phyloP scores from a whole-genome alignment of 768 basidiomycete genomes.

The Cystofilobasidium ferigula region DNA sequence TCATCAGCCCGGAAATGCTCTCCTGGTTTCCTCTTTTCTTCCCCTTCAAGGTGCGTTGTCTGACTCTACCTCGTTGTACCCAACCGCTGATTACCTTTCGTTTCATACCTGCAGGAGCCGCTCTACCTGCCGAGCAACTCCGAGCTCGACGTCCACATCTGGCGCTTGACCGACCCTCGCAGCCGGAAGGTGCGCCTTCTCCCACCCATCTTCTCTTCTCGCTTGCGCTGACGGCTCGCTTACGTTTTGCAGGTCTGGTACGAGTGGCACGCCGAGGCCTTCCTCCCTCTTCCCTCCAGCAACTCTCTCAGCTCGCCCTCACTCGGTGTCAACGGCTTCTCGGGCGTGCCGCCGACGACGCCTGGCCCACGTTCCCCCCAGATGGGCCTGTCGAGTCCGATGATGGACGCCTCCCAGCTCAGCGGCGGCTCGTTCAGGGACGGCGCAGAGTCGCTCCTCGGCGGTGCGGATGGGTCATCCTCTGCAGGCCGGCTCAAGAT shows the following conservation, averaged over 20 bases:
- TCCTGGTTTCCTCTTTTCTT: slow-evolving; percentile 99
- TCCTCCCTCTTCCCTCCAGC: slow-evolving; percentile 52
- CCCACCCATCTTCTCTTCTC: background rate
- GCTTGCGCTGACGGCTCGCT: background rate
- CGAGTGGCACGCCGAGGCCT: slow-evolving; percentile 95
- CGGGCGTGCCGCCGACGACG: slow-evolving; percentile 6
- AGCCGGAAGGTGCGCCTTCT: slow-evolving; percentile 40
- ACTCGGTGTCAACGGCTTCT: slow-evolving; percentile 26
- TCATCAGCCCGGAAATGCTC: slow-evolving; percentile 87
- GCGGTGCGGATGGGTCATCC: slow-evolving; percentile 26
- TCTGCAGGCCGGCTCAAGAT: slow-evolving; percentile 54
- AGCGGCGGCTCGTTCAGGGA: slow-evolving; percentile 15
- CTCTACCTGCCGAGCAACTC: slow-evolving; percentile 84
- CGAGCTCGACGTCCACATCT: slow-evolving; percentile 83
- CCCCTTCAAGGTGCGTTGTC: slow-evolving; percentile 64
- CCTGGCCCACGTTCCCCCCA: slow-evolving; percentile 10
- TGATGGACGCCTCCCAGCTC: slow-evolving; percentile 49
- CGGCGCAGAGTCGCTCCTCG: slow-evolving; percentile 18
- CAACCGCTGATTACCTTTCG: background rate
- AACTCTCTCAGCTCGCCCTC: slow-evolving; percentile 30
- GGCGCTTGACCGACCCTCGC: slow-evolving; percentile 78
- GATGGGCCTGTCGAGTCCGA: slow-evolving; percentile 48
- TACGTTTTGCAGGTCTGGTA: slow-evolving; percentile 71
- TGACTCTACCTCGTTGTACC: background rate
- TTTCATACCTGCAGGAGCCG: slow-evolving; percentile 55